Evolutionary conservation across 2,329 filamentous ascomycete species (phyloP), one percentile per base, ranked within the genome.

Genomic region (Colletotrichum falcatum): DNA sequence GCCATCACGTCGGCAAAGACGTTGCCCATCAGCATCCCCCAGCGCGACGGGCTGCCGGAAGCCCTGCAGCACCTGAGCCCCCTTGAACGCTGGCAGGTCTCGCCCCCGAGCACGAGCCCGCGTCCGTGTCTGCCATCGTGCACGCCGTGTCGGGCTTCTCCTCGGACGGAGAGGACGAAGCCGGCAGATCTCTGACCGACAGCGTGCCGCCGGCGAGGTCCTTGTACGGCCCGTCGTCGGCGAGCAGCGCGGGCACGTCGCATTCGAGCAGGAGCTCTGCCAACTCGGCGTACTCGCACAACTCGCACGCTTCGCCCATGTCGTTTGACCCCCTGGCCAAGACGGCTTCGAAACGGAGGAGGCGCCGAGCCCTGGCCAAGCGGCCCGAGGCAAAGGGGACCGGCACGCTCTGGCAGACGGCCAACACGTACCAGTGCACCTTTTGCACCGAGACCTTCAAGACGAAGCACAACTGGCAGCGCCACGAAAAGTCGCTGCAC

Each of bases 401-500:
- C 2, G 60, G 42, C 9, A 56, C 56, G 1, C 67, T 70, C 16
- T 62, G 51, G 67, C 64, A 61, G 14, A 54, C 67, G 0, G 26
- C 35, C 4, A 61, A 67, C 5, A 67, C 48, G 4, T 81, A 79
- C 33, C 83, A 85, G 55, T 85, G 83, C 70, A 85, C 83, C 0
- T 85, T 85, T 51, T 85, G 83, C 48, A 83, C 82, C 0, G 83
- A 85, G 54, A 81, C 81, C 0, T 85, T 85, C 74, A 81, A 81
- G 59, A 80, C 80, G 0, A 84, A 84, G 23, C 79, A 84, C 64
- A 82, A 84, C 18, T 85, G 83, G 83, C 81, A 82, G 48, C 79
- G 87, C 23, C 87, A 89, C 71, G 87, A 89, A 66, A 83, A 82
- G 56, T 81, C 83, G 58, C 79, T 81, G 65, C 86, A 79, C 75